A percentile compares a stretch with the other conserved stretches of the same genome.
Evolutionary conservation across 148 eudicot genomes (phyloP).

Genomic region (Nepenthes mirabilis): DNA sequence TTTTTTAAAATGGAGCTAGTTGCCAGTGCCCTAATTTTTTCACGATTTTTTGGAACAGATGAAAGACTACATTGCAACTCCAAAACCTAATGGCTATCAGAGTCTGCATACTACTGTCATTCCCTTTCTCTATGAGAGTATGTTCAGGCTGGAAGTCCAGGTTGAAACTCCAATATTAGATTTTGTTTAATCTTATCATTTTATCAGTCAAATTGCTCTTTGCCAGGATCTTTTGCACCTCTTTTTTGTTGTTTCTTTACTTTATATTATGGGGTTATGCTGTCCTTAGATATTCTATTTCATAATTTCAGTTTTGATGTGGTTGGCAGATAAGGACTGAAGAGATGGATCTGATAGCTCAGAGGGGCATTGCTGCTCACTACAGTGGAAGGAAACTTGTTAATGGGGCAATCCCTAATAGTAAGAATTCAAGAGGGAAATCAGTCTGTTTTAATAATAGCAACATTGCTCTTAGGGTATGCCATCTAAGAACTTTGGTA

Average conservation of each 20-base stretch:
- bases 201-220: background rate
- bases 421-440: slow-evolving; percentile 53
- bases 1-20: too few relatives aligned
- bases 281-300: background rate
- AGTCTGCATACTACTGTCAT: slow-evolving; percentile 97
- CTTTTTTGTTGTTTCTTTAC: background rate
- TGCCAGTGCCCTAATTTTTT: too few relatives aligned
- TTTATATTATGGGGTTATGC: background rate
- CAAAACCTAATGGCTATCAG: slow-evolving; percentile 95
- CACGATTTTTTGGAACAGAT: slow-evolving; percentile 35
- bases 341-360: slow-evolving; percentile 95
- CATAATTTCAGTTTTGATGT: background rate
- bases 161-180: slow-evolving; percentile 16
- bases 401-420: slow-evolving; percentile 37
- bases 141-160: slow-evolving; percentile 96
- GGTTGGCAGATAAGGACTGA: slow-evolving; percentile 74
- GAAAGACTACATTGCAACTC: slow-evolving; percentile 93
- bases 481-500: background rate
- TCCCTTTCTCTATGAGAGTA: slow-evolving; percentile 98
- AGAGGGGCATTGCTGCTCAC: slow-evolving; percentile 94
- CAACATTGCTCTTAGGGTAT: slow-evolving; percentile 81
- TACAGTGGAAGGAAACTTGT: slow-evolving; percentile 67
- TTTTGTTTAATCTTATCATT: background rate
- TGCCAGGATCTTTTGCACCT: background rate
- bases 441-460: slow-evolving; percentile 54